A percentile compares a stretch with the other conserved stretches of the same genome.
phyloP scores from a whole-genome alignment of 495 filamentous ascomycete species.

The Hypoxylon intermedium region DNA sequence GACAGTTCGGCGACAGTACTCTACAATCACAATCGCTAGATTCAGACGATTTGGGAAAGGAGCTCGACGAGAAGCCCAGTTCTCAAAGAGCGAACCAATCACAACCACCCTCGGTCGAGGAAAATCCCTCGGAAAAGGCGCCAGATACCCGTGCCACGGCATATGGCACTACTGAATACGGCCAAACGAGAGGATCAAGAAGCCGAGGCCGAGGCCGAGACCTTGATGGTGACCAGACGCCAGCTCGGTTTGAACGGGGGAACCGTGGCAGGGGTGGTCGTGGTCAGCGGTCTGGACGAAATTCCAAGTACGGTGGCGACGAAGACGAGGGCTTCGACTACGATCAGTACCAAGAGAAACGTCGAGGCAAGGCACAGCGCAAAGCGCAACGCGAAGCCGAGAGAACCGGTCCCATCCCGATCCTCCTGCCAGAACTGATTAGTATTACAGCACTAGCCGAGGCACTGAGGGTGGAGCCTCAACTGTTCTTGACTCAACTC shows the following conservation, averaged over 20 bases:
- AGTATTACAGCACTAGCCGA: constrained; percentile 84
- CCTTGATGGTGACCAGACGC: constrained; percentile 5
- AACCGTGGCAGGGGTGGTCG: neutral
- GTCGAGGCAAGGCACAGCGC: constrained; percentile 45
- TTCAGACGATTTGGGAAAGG: constrained; percentile 12
- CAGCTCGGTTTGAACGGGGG: constrained; percentile 2
- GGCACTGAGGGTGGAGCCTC: constrained; percentile 70
- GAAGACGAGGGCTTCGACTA: constrained; percentile 45
- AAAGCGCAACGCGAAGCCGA: constrained; percentile 47
- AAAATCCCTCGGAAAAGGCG: neutral
- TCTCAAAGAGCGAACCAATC: neutral
- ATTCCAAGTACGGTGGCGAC: constrained; percentile 12
- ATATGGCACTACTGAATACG: neutral
- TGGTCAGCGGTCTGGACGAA: constrained; percentile 18
- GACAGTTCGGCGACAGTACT: too few species aligned
- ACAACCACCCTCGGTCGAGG: neutral
- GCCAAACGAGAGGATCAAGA: too few species aligned
- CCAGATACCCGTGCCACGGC: neutral
- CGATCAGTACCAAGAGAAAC: constrained; percentile 48
- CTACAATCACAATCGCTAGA: neutral
- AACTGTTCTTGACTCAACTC: constrained; percentile 77
- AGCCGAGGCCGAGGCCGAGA: neutral
- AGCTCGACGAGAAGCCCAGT: constrained; percentile 8
- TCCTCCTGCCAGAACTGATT: constrained; percentile 90
- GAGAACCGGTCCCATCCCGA: constrained; percentile 46